Conservation (phyloP, 495 filamentous ascomycete species). For the Pyrenula massariospora region DNA sequence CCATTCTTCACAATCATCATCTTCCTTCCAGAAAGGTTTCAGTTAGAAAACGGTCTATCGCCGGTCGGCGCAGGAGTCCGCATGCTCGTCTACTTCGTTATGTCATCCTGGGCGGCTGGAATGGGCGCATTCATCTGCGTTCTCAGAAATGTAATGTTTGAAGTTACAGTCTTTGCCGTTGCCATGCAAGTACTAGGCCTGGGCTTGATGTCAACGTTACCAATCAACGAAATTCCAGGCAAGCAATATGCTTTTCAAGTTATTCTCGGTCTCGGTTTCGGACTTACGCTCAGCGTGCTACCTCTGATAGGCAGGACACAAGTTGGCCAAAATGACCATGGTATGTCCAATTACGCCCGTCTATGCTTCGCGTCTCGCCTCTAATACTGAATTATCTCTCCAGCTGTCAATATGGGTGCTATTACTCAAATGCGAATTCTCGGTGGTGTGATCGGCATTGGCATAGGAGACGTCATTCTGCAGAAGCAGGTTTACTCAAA, state of each 20-base stretch:
- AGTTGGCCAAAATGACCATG: not conserved
- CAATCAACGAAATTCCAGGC: not conserved
- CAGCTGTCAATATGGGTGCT: constrained; percentile 35
- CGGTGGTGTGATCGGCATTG: constrained; percentile 36
- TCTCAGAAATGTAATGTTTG: not conserved
- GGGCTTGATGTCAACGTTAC: not conserved
- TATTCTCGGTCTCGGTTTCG: constrained; percentile 36
- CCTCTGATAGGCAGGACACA: constrained; percentile 16
- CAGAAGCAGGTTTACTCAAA: not conserved
- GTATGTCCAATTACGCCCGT: not conserved
- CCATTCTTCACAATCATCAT: constrained; percentile 40
- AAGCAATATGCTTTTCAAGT: constrained; percentile 35
- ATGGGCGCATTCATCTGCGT: not conserved
- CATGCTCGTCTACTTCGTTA: constrained; percentile 23
- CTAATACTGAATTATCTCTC: not conserved
- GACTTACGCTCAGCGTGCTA: constrained; percentile 33
- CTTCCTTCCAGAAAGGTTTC: constrained; percentile 43
- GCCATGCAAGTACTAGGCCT: constrained; percentile 1
- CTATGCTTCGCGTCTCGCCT: no score
- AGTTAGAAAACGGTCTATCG: constrained; percentile 33
- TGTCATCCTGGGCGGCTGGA: not conserved
- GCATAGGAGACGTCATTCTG: not conserved
- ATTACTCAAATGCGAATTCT: constrained; percentile 38
- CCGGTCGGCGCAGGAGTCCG: constrained; percentile 32
- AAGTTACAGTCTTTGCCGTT: not conserved